These are phyloP conservation scores for Septoria petroselini DNA, from an alignment of 2,329 filamentous ascomycete species.

Conservation along the genomic window DNA sequence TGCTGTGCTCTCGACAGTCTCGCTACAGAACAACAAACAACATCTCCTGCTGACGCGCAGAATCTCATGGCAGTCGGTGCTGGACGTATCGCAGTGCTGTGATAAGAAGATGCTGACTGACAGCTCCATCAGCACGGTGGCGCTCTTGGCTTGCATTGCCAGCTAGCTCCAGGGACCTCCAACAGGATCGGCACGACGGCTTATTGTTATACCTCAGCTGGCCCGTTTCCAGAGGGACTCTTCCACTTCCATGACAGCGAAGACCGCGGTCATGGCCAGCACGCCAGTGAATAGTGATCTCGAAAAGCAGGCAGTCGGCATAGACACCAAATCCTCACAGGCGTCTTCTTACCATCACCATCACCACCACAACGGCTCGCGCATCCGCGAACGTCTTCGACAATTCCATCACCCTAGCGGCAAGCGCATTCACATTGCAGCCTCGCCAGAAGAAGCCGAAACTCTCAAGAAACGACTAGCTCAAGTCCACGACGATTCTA, in stretches of 20 bases:
- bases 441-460: slow-evolving; percentile 55
- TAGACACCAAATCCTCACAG: neutral
- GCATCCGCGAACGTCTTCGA: slow-evolving; percentile 43
- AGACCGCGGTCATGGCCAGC: too few species aligned
- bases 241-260: neutral
- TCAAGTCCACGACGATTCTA: slow-evolving; percentile 38
- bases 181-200: neutral
- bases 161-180: neutral
- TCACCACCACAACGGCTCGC: slow-evolving; percentile 19
- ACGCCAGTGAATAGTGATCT: too few species aligned
- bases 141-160: neutral
- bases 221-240: too few species aligned
- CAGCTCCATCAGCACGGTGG: neutral
- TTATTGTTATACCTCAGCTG: neutral
- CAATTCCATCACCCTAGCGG: slow-evolving; percentile 58
- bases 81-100: too few species aligned
- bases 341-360: neutral
- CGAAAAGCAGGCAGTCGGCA: neutral
- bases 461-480: slow-evolving; percentile 47
- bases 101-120: neutral
- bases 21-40: neutral
- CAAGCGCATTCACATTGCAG: slow-evolving; percentile 55
- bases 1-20: neutral
- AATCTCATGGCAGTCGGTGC: too few species aligned
- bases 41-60: neutral